Conservation (phyloP, 2,329 filamentous ascomycete species). For the Fusarium begoniae region DNA sequence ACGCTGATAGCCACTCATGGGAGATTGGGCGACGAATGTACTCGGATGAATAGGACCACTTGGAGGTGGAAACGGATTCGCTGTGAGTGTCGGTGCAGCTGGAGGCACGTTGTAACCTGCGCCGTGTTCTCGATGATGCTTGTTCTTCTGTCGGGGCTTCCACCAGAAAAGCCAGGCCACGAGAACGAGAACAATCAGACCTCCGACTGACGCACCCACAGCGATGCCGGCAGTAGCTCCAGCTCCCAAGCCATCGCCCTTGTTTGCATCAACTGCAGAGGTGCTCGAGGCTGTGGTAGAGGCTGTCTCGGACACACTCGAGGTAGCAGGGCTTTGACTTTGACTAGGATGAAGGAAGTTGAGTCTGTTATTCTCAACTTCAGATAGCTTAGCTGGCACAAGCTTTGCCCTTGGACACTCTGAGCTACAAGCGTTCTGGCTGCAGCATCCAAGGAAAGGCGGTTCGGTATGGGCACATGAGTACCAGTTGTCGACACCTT, state of each 20-base stretch:
- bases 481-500: constrained; percentile 45
- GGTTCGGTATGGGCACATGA: constrained; percentile 45
- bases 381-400: constrained; percentile 22
- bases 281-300: constrained; percentile 9
- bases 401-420: constrained; percentile 26
- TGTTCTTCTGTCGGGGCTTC: constrained; percentile 34
- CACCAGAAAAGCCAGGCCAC: constrained; percentile 38
- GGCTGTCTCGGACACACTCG: constrained; percentile 6
- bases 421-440: constrained; percentile 33
- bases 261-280: background rate
- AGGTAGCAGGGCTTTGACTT: background rate
- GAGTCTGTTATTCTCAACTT: constrained; percentile 14
- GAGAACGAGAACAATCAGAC: constrained; percentile 19
- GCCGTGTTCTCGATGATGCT: background rate
- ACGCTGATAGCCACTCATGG: constrained; percentile 39
- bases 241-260: constrained; percentile 19
- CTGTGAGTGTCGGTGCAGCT: constrained; percentile 3
- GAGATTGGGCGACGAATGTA: constrained; percentile 23
- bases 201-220: constrained; percentile 25
- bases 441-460: constrained; percentile 54
- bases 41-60: background rate
- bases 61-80: constrained; percentile 23
- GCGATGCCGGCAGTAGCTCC: constrained; percentile 37
- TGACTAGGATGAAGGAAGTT: constrained; percentile 27
- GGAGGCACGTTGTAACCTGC: background rate